These are phyloP conservation scores for Pseudogymnoascus sp. DNA, from an alignment of 2,329 filamentous ascomycete genomes.

Conservation along the genomic window DNA sequence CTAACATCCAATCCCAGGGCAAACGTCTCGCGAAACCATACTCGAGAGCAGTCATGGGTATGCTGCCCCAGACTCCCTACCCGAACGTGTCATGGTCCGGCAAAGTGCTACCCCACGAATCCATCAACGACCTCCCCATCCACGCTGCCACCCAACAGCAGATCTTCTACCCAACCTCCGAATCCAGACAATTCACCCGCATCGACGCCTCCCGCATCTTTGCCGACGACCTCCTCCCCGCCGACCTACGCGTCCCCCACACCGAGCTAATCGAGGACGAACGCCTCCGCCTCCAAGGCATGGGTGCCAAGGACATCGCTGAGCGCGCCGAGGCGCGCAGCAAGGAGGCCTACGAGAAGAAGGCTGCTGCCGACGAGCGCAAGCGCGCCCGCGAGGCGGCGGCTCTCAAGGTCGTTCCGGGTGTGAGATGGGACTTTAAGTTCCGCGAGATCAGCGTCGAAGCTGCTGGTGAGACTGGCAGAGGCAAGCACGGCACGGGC, in stretches of 20 bases:
- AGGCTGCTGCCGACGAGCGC: conserved; percentile 11
- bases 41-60: conserved; percentile 62
- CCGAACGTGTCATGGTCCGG: conserved; percentile 29
- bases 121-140: conserved; percentile 57
- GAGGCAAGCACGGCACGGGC: conserved; percentile 43
- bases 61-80: conserved; percentile 68
- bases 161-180: conserved; percentile 55
- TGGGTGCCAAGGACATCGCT: conserved; percentile 25
- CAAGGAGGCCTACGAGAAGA: conserved; percentile 29
- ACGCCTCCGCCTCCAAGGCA: conserved; percentile 28
- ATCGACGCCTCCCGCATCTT: conserved; percentile 58
- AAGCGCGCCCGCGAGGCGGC: conserved; percentile 29
- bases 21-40: conserved; percentile 72
- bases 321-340: conserved; percentile 24
- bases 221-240: conserved; percentile 48
- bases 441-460: conserved; percentile 52
- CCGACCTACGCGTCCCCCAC: conserved; percentile 53
- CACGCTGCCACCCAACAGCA: conserved; percentile 54
- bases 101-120: conserved; percentile 32
- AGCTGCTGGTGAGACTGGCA: conserved; percentile 45
- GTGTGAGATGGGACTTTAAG: conserved; percentile 53
- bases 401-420: conserved; percentile 37
- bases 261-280: conserved; percentile 47
- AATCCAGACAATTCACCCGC: conserved; percentile 55
- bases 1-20: conserved; percentile 41